Base-by-base conservation (phyloP, 2,329 filamentous ascomycete species). In the Spiromastix sp. region DNA sequence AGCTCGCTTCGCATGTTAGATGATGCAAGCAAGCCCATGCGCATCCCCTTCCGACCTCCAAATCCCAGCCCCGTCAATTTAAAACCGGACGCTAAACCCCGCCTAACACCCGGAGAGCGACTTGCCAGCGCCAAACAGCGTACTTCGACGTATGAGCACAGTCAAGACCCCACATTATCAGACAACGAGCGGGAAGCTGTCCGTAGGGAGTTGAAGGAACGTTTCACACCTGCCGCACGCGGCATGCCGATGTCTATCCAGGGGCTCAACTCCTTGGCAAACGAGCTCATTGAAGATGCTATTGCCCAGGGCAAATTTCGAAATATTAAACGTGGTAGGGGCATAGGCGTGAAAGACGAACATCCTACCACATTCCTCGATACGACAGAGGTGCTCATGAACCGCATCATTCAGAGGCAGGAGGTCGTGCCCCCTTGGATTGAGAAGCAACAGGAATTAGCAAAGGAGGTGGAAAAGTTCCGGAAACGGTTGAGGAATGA, bases 391-490 rank as follows among this genome's bases (percentile, higher is more conserved):
- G 95, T 95, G 56, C 84, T 96, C 49, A 81, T 96, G 81, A 96
- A 98, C 62, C 91, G 93, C 61, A 95, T 96, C 66, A 95, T 98
- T 43, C 84, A 95, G 61, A 81, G 82, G 39, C 91, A 98, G 59
- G 87, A 94, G 13, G 84, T 96, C 40, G 85, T 93, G 1, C 91
- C 91, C 1, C 89, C 89, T 0, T 98, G 91, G 91, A 96, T 98
- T 40, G 91, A 98, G 60, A 96, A 95, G 61, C 91, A 98, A 57
- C 89, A 96, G 54, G 86, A 95, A 50, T 65, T 96, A 4, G 71
- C 77, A 8, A 77, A 74, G 41, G 72, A 82, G 0, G 72, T 79
- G 1, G 71, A 68, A 9, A 68, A 70, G 1, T 95, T 98, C 52
- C 73, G 91, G 2, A 62, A 67, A 2, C 67, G 85, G n/a, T 53